Evolutionary conservation across 495 filamentous ascomycete genomes (phyloP).

Genomic region (Aspergillus wentii): DNA sequence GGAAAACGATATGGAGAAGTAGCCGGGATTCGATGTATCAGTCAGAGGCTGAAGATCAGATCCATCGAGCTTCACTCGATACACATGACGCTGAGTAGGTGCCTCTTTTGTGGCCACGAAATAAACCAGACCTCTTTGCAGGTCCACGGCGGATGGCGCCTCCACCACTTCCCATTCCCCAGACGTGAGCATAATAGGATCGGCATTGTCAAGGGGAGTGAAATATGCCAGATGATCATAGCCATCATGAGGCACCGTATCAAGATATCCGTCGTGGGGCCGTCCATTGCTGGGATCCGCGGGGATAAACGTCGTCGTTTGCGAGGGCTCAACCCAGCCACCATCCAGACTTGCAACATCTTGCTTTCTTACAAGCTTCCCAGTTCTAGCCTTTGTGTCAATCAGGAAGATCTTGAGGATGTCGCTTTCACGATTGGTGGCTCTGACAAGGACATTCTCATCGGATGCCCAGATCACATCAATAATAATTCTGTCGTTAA

Average conservation of each 20-base stretch:
- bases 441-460: conserved; percentile 73
- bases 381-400: conserved; percentile 70
- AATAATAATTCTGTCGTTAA: conserved; percentile 85
- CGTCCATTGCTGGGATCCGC: conserved; percentile 75
- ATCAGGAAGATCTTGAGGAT: conserved; percentile 79
- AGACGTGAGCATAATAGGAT: conserved; percentile 79
- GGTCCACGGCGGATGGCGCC: conserved; percentile 83
- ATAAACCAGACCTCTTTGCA: conserved; percentile 80
- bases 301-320: conserved; percentile 81
- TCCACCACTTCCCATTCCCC: conserved; percentile 92
- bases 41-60: conserved; percentile 64
- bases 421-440: conserved; percentile 94
- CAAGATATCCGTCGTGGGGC: conserved; percentile 82
- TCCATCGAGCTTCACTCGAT: conserved; percentile 82
- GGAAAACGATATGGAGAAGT: conserved; percentile 83
- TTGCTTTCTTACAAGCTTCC: conserved; percentile 69
- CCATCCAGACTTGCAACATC: conserved; percentile 82
- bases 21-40: conserved; percentile 72
- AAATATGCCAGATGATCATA: conserved; percentile 94
- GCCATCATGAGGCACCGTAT: conserved; percentile 81
- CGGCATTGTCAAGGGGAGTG: conserved; percentile 75
- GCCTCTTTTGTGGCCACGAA: conserved; percentile 84
- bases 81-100: conserved; percentile 84
- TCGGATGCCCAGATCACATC: conserved; percentile 86
- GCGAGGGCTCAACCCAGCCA: conserved; percentile 94